phyloP scores from a whole-genome alignment of 2,329 filamentous ascomycete species.

The Calonectria pteridis region DNA sequence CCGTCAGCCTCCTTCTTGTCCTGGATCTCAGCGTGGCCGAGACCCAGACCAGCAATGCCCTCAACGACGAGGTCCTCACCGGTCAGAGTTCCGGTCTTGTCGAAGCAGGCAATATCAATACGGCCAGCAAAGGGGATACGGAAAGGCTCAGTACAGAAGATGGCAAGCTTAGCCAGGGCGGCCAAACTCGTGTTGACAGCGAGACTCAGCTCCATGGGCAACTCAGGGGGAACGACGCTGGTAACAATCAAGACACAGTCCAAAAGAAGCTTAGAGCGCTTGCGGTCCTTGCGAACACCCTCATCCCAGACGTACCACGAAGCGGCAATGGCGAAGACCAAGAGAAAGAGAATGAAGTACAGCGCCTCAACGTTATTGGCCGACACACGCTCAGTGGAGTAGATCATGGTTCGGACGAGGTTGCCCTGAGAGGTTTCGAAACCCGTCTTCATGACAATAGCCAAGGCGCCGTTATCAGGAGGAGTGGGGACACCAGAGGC shows the following conservation, averaged over 20 bases:
- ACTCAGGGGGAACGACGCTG: conserved; percentile 96
- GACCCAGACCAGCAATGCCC: conserved; percentile 89
- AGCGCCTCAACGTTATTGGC: conserved; percentile 96
- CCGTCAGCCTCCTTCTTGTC: conserved; percentile 80
- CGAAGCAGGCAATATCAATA: conserved; percentile 96
- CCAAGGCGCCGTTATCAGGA: conserved; percentile 93
- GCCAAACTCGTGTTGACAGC: conserved; percentile 98
- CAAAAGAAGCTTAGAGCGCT: conserved; percentile 95
- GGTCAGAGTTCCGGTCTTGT: conserved; percentile 97
- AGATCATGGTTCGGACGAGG: conserved; percentile 99
- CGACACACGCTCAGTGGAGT: conserved; percentile 98
- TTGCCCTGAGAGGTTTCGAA: conserved; percentile 99
- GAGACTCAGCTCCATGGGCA: conserved; percentile 97
- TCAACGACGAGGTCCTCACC: conserved; percentile 98
- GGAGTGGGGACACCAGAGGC: conserved; percentile 84
- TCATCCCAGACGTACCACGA: conserved; percentile 99
- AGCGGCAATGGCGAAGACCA: conserved; percentile 95
- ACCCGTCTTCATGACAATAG: conserved; percentile 95
- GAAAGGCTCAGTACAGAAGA: conserved; percentile 99
- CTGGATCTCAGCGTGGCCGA: conserved; percentile 75
- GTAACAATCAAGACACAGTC: conserved; percentile 98
- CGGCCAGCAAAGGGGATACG: conserved; percentile 96
- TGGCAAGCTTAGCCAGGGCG: conserved; percentile 93
- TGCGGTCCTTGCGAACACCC: conserved; percentile 92
- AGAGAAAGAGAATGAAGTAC: conserved; percentile 96